These are phyloP conservation scores for Backusella macrospora DNA, from an alignment of 192 early-diverging fungal species.

Conservation along the genomic window DNA sequence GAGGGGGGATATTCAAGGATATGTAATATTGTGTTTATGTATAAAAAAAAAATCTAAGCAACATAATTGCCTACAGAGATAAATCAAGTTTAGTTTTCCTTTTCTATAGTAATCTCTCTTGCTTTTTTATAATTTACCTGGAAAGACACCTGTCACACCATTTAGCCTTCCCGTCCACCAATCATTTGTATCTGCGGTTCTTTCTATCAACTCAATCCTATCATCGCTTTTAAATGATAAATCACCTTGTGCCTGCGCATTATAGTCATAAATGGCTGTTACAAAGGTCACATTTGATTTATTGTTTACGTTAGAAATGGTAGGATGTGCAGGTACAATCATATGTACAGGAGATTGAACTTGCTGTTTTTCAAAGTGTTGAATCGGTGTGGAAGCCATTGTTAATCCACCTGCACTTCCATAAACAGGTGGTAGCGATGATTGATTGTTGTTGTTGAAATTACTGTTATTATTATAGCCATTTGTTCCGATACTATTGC, in stretches of 20 bases:
- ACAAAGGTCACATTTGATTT: too few relatives aligned
- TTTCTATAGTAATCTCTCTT: neutral
- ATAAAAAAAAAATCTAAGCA: neutral
- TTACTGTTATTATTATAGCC: neutral
- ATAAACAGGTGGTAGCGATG: constrained; percentile 21
- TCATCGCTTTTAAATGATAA: constrained; percentile 46
- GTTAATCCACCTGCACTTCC: neutral
- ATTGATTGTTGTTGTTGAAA: neutral
- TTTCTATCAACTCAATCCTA: constrained; percentile 44
- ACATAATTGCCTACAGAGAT: constrained; percentile 18
- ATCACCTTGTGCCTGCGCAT: constrained; percentile 45
- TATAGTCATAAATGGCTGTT: constrained; percentile 18
- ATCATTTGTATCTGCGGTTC: constrained; percentile 41
- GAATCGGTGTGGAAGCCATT: neutral
- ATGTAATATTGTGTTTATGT: neutral
- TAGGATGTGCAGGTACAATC: neutral
- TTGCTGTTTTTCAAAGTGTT: neutral
- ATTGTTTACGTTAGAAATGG: neutral
- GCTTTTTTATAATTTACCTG: constrained; percentile 27
- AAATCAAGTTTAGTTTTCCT: neutral
- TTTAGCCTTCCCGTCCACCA: constrained; percentile 50
- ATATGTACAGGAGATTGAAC: neutral
- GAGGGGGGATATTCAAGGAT: neutral
- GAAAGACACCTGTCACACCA: constrained; percentile 37
- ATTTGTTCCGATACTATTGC: neutral